Base-by-base conservation (phyloP, 2,329 filamentous ascomycete genomes). In the Seiridium unicorne region DNA sequence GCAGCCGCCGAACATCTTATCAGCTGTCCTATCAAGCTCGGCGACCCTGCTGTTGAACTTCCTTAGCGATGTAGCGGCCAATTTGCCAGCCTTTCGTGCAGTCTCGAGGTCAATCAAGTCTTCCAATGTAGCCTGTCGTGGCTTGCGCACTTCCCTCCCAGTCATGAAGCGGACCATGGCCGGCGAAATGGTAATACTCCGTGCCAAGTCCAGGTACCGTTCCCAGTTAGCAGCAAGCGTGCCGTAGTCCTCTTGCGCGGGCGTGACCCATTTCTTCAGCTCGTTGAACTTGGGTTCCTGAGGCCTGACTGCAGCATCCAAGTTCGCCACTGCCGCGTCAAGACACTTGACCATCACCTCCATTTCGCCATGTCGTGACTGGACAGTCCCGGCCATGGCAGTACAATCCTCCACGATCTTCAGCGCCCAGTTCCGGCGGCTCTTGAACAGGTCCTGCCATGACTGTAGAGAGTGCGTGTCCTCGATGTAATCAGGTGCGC, bases 381-480 rank as follows among this genome's bases (percentile, higher is more conserved):
- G 81, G 26, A 87, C 82, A 63, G 82, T 77, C 57, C 80, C 78
- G 56, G 88, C 86, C 78, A 92, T 89, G 55, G 79, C 78, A 55
- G 81, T 81, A 67, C 91, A 94, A 65, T 89, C 87, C 34, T 89
- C 85, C 5, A 89, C 83, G 40, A 96, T 77, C 44, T 81, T 81
- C 57, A 88, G 77, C 0, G 93, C 90, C 95, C 95, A 99, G 66
- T 84, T 82, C 68, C 89, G 87, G 61, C 95, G 88, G 61, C 88
- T 84, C 73, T 89, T 89, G 79, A 95, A 97, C 31, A 98, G 81
- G 49, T 88, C 86, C 72, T 92, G 91, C 94, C 95, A 99, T 85
- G 93, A 89, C 69, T 89, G 83, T 59, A 97, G 81, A 63, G 93
- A 89, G 62, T 89, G 91, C 63, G 92, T 88, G 69, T 93, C 88